Conservation (phyloP, 2,329 filamentous ascomycete genomes). For the Hypoxylon sp. region DNA sequence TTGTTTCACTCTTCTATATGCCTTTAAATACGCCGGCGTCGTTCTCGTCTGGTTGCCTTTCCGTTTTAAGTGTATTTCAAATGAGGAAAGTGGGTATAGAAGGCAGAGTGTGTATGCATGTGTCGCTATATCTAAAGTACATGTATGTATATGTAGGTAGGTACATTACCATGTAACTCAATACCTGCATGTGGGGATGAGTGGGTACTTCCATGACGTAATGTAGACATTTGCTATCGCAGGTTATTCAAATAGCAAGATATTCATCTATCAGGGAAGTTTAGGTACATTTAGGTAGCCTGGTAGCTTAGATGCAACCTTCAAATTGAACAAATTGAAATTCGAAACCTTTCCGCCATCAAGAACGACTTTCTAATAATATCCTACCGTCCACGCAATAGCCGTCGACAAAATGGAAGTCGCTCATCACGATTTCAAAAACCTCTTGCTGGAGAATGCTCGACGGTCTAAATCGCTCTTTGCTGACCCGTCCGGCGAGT, state of each 20-base stretch:
- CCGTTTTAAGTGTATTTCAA: not conserved
- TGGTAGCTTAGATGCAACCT: not conserved
- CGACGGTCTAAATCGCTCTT: constrained; percentile 53
- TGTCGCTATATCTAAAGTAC: too few relatives aligned
- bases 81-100: constrained; percentile 12
- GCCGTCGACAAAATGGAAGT: constrained; percentile 45
- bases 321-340: constrained; percentile 3
- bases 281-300: not conserved
- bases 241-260: too few relatives aligned
- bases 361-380: not conserved
- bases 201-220: too few relatives aligned
- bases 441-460: constrained; percentile 52
- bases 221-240: too few relatives aligned
- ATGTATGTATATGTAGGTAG: too few relatives aligned
- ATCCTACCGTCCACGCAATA: not conserved
- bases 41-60: constrained; percentile 2
- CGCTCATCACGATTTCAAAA: constrained; percentile 49
- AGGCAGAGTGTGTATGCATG: too few relatives aligned
- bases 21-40: not conserved
- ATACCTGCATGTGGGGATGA: too few relatives aligned
- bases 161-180: too few relatives aligned
- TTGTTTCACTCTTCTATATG: not conserved
- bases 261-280: too few relatives aligned
- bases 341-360: not conserved
- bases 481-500: constrained; percentile 42